A percentile compares a stretch with the other conserved stretches of the same genome.
phyloP scores from a whole-genome alignment of 2,329 filamentous ascomycete species.

The Colletotrichum sp. region DNA sequence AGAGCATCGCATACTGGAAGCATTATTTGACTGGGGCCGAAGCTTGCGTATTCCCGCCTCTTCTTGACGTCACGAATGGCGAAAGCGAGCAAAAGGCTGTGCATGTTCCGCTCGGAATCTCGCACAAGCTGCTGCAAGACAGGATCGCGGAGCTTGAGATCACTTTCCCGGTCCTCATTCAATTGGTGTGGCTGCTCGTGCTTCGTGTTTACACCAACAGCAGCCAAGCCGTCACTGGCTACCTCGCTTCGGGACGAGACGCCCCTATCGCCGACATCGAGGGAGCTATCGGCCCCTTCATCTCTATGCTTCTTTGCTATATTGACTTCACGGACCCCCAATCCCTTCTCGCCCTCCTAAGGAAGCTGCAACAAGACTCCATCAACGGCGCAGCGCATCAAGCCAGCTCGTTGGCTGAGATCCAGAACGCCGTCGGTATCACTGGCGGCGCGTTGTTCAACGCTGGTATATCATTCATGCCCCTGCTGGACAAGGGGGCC shows the following conservation, averaged over 20 bases:
- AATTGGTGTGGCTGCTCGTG: conserved; percentile 57
- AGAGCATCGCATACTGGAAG: conserved; percentile 29
- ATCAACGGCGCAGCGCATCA: conserved; percentile 52
- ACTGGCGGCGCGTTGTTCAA: conserved; percentile 32
- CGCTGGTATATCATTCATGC: conserved; percentile 32
- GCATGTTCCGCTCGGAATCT: not conserved
- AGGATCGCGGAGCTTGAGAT: conserved; percentile 45
- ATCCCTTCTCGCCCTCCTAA: conserved; percentile 45
- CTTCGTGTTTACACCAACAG: conserved; percentile 51
- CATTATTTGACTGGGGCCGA: conserved; percentile 27
- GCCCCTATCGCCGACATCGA: conserved; percentile 52
- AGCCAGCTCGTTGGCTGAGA: conserved; percentile 52
- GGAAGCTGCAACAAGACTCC: conserved; percentile 49
- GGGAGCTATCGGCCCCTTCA: conserved; percentile 54
- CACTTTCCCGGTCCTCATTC: conserved; percentile 55
- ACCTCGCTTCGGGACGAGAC: conserved; percentile 58
- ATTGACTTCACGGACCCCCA: conserved; percentile 45
- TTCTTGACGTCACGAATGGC: not conserved
- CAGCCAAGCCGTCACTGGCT: conserved; percentile 57
- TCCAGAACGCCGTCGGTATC: conserved; percentile 39
- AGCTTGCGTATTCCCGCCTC: conserved; percentile 32
- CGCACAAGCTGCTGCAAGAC: conserved; percentile 22
- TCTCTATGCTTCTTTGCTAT: conserved; percentile 51
- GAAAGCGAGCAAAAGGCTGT: not conserved
- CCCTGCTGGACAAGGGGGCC: not conserved